These are phyloP conservation scores for Periconia digitata DNA, from an alignment of 2,329 filamentous ascomycete genomes.

Conservation along the genomic window DNA sequence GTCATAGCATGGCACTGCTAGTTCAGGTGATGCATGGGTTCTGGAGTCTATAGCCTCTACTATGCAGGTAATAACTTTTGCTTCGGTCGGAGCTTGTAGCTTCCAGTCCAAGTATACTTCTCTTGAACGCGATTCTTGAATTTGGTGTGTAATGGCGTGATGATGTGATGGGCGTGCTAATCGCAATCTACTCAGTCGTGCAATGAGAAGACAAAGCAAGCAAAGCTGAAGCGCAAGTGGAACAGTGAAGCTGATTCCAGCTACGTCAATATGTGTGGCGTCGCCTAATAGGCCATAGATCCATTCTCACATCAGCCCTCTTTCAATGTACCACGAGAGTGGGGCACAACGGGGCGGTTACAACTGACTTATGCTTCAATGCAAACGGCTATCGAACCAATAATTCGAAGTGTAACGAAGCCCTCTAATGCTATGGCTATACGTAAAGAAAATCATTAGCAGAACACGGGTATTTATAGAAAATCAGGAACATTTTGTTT, in stretches of 20 bases:
- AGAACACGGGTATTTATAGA: too few species aligned
- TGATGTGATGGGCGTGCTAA: not conserved
- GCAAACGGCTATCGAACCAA: too few species aligned
- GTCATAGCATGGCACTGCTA: constrained; percentile 8
- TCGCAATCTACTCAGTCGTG: not conserved
- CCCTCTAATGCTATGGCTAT: too few species aligned
- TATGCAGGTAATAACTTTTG: constrained; percentile 3
- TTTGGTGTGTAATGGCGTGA: not conserved
- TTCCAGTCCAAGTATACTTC: constrained; percentile 6
- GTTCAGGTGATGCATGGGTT: constrained; percentile 3
- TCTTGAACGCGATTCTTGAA: constrained; percentile 1
- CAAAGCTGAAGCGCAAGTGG: not conserved
- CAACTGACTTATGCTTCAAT: too few species aligned
- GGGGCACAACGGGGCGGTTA: too few species aligned
- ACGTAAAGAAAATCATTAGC: too few species aligned
- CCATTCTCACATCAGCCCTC: not conserved
- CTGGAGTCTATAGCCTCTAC: constrained; percentile 6
- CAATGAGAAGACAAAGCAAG: not conserved
- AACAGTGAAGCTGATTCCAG: not conserved
- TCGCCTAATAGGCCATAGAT: not conserved
- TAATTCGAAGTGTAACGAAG: too few species aligned
- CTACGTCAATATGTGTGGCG: not conserved
- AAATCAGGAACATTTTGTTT: too few species aligned
- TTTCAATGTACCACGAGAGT: not conserved
- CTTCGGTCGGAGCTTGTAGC: constrained; percentile 3